Evolutionary conservation across 495 filamentous ascomycete genomes (phyloP), one percentile per base, ranked within the genome.

Genomic region (Rhypophila decipiens): DNA sequence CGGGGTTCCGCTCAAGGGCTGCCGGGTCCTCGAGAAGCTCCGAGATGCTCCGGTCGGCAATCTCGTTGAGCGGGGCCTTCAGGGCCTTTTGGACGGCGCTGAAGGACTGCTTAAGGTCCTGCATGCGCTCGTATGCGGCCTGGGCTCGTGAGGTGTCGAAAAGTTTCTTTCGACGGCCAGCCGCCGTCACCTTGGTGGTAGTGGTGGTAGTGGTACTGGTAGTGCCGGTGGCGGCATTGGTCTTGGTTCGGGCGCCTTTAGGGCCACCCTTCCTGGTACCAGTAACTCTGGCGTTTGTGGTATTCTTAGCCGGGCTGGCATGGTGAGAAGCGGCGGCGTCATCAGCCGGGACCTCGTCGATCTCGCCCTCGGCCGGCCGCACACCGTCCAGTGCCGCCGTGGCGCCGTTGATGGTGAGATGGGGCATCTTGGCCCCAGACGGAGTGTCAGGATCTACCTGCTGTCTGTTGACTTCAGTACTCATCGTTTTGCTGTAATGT

Each of bases 121-220:
- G 56, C 42, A 59, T 58, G 44, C 72, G 71, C 46, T 75, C 72
- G 38, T 72, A 67, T 35, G 69, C 64, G 24, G 71, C 72, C 49
- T 75, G 72, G 37, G 60, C 58, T 23, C 52, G 55, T 29, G 53
- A 45, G 23, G 64, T 62, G n/a, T 63, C 53, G 42, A 68, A 74
- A 11, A 58, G 50, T 49, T 73, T 73, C 37, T 68, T 66, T 22
- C 67, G 67, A 15, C 71, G 66, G 40, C 66, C 64, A 39, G 55
- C 39, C 8, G 61, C 48, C 2, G 59, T 46, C 2, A 60, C 42
- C 49, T 70, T 73, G 44, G 61, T 43, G 33, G 59, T 54, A 47
- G 57, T 66, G 31, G 57, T 49, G 24, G 46, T 49, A 33, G 34
- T 31, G 18, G 21, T 50, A 49, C 9, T 47, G 5, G 7, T 13